These are phyloP conservation scores for Suhomyces guaymorum DNA, from an alignment of 1,139 yeast species.

Conservation along the genomic window DNA sequence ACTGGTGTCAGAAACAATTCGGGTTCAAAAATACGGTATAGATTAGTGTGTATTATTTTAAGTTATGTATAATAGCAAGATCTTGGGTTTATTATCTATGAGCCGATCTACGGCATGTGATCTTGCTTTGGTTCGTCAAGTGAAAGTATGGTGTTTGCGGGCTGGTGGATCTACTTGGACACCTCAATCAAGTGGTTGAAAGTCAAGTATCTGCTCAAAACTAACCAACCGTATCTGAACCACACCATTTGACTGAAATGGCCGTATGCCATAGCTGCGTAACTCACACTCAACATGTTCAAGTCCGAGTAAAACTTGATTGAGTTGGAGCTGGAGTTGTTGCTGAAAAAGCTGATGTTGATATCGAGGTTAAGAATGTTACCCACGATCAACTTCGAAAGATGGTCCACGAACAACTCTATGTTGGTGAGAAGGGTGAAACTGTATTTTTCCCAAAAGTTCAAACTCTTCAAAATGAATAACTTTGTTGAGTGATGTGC, in stretches of 20 bases:
- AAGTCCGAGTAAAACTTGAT: constrained; percentile 53
- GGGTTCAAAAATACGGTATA: constrained; percentile 51
- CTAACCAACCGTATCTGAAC: constrained; percentile 91
- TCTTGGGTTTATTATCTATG: not conserved
- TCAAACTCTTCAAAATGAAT: constrained; percentile 47
- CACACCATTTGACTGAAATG: constrained; percentile 93
- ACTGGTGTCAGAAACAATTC: constrained; percentile 75
- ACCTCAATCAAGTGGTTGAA: constrained; percentile 61
- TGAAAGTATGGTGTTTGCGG: not conserved
- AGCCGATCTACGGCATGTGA: constrained; percentile 1
- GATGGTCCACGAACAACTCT: constrained; percentile 40
- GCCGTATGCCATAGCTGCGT: constrained; percentile 79
- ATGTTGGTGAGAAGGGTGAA: constrained; percentile 50
- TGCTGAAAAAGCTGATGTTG: constrained; percentile 43
- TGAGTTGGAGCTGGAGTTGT: constrained; percentile 23
- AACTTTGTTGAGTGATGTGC: constrained; percentile 18
- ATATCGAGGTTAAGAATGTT: constrained; percentile 39
- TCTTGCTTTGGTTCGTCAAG: not conserved
- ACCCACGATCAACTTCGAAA: constrained; percentile 33
- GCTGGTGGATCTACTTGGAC: not conserved
- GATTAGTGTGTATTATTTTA: constrained; percentile 4
- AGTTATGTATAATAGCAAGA: not conserved
- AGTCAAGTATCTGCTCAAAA: constrained; percentile 72
- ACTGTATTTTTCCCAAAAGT: constrained; percentile 52
- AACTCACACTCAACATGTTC: constrained; percentile 57